Conservation (phyloP, 176 grass and related monocot genomes). For the Puccinellia tenuiflora region DNA sequence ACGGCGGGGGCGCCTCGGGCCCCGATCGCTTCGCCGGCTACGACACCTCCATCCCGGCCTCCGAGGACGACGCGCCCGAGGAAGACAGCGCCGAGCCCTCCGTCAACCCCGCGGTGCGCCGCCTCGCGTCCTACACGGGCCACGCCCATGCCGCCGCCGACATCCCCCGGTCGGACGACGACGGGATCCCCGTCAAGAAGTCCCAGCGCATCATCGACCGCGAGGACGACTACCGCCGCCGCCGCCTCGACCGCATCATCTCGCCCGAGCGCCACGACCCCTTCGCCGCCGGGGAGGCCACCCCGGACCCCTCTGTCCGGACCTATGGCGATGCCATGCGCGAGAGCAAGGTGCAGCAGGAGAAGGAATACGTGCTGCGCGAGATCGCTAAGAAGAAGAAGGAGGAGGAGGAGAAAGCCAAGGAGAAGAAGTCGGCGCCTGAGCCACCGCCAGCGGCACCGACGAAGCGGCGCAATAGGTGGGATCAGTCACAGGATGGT, state of each 20-base stretch:
- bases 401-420: constrained; percentile 65
- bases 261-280: constrained; percentile 86
- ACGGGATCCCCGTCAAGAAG: constrained; percentile 42
- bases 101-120: not conserved
- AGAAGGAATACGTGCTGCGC: constrained; percentile 67
- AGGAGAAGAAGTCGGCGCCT: constrained; percentile 39
- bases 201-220: constrained; percentile 80
- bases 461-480: constrained; percentile 73
- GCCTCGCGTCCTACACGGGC: not conserved
- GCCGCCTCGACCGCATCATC: constrained; percentile 70
- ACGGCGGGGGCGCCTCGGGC: constrained; percentile 53
- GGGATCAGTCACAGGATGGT: constrained; percentile 86
- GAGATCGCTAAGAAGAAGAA: constrained; percentile 82
- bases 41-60: constrained; percentile 80
- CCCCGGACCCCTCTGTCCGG: constrained; percentile 74
- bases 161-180: constrained; percentile 34
- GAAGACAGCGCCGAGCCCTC: not conserved
- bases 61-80: constrained; percentile 52
- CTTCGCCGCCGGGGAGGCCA: constrained; percentile 74
- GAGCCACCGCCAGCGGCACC: constrained; percentile 31
- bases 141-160: not conserved
- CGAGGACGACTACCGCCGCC: constrained; percentile 82
- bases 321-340: constrained; percentile 83
- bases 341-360: constrained; percentile 46
- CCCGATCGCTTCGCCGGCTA: constrained; percentile 82